These are phyloP conservation scores for Physcomitrellopsis africana DNA, from an alignment of 225 moss, liverwort and hornwort genomes.

Conservation along the genomic window DNA sequence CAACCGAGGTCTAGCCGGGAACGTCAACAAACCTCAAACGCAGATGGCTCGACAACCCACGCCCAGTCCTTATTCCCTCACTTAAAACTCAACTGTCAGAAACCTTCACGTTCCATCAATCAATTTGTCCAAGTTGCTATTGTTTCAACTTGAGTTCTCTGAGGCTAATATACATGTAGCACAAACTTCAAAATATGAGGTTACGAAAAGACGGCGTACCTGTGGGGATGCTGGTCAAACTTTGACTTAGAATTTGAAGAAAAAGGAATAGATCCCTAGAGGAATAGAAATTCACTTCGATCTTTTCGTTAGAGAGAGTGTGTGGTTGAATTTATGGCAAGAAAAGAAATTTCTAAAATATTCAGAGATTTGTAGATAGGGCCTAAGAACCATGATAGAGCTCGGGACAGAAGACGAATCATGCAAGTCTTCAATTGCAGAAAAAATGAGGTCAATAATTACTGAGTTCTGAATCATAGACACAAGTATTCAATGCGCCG, in stretches of 20 bases:
- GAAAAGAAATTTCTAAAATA: no score
- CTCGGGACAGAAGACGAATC: neutral
- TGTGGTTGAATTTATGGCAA: no score
- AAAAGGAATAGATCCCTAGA: no score
- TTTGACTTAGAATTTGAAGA: no score
- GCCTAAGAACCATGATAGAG: neutral
- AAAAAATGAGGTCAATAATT: neutral
- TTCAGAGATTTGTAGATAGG: no score
- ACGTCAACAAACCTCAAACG: constrained; percentile 30
- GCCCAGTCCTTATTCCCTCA: constrained; percentile 46
- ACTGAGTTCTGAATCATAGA: neutral
- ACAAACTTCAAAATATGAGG: no score
- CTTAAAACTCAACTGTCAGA: constrained; percentile 5
- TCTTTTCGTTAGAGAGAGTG: no score
- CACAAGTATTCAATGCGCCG: neutral
- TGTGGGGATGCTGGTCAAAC: no score
- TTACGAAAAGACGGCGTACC: no score
- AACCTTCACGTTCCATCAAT: constrained; percentile 14
- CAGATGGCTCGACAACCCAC: constrained; percentile 42
- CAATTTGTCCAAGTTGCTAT: constrained; percentile 19
- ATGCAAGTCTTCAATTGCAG: neutral
- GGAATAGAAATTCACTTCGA: no score
- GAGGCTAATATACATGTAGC: no score
- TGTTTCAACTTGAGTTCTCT: no score
- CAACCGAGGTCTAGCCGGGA: constrained; percentile 27